Percentiles rank a stretch among this genome's conserved stretches.
Conservation (phyloP, 257 asterid genomes). For the Fraxinus pennsylvanica region DNA sequence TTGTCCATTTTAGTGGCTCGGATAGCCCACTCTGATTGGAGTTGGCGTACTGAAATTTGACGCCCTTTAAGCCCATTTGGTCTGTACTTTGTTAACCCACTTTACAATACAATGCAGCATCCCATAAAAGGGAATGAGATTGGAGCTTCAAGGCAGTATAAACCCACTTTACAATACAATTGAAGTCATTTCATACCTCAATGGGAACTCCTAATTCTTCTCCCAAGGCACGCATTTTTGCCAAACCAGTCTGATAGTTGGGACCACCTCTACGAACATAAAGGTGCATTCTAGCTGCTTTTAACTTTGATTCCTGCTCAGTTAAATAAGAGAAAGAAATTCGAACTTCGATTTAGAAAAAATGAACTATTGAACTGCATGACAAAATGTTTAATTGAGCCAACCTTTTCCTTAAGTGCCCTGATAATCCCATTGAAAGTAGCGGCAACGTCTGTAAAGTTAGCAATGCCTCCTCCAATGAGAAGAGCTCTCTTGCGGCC, state of each 20-base stretch:
- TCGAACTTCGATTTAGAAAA: slow-evolving; percentile 9
- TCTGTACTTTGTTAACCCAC: background rate
- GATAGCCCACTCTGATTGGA: background rate
- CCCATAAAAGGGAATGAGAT: background rate
- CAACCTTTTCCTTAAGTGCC: slow-evolving; percentile 91
- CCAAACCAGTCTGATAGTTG: slow-evolving; percentile 82
- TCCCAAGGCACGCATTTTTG: slow-evolving; percentile 77
- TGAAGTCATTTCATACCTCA: slow-evolving; percentile 52
- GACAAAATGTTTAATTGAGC: slow-evolving; percentile 34
- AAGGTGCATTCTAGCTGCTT: slow-evolving; percentile 80
- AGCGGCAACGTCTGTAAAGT: slow-evolving; percentile 91
- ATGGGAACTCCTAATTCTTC: slow-evolving; percentile 80
- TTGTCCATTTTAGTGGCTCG: background rate
- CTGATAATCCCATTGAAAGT: slow-evolving; percentile 86
- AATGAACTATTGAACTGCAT: background rate
- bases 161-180: background rate
- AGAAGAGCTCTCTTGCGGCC: slow-evolving; percentile 90
- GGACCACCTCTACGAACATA: slow-evolving; percentile 93
- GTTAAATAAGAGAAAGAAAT: background rate
- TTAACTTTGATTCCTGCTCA: slow-evolving; percentile 66
- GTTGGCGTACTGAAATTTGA: background rate
- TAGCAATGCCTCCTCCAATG: slow-evolving; percentile 91
- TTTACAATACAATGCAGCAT: background rate
- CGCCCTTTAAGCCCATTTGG: background rate
- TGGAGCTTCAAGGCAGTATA: background rate